Conservation (phyloP, 805 yeast species). For the Pichia exigua region DNA sequence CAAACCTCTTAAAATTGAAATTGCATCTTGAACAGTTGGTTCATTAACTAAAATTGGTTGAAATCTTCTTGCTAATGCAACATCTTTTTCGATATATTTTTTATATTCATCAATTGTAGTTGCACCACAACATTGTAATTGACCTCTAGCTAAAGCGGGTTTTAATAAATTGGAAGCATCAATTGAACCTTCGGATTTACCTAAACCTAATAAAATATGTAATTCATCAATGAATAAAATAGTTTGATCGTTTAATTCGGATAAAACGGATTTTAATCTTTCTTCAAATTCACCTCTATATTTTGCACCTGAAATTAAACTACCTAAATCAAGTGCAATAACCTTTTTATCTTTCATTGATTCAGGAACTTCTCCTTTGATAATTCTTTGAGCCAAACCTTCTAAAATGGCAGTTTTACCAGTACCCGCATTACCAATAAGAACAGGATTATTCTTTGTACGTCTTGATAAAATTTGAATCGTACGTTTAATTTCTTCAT, state of each 20-base stretch:
- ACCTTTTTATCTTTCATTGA: slow-evolving; percentile 81
- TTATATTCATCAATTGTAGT: slow-evolving; percentile 94
- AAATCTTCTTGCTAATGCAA: slow-evolving; percentile 97
- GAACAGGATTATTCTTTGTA: slow-evolving; percentile 91
- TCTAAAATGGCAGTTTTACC: slow-evolving; percentile 97
- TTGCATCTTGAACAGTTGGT: slow-evolving; percentile 85
- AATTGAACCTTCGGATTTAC: slow-evolving; percentile 90
- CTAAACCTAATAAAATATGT: slow-evolving; percentile 82
- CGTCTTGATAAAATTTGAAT: slow-evolving; percentile 87
- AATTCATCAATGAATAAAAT: slow-evolving; percentile 87
- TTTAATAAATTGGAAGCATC: slow-evolving; percentile 95
- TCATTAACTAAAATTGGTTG: slow-evolving; percentile 95
- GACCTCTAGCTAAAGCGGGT: slow-evolving; percentile 96
- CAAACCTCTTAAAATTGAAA: slow-evolving; percentile 92
- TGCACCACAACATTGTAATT: slow-evolving; percentile 96
- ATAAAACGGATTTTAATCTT: slow-evolving; percentile 69
- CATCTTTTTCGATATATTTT: slow-evolving; percentile 88
- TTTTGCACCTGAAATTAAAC: slow-evolving; percentile 89
- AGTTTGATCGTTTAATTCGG: slow-evolving; percentile 72
- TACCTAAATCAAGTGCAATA: slow-evolving; percentile 79
- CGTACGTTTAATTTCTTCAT: slow-evolving; percentile 89
- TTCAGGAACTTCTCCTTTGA: slow-evolving; percentile 90
- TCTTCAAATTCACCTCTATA: slow-evolving; percentile 95
- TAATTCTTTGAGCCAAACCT: slow-evolving; percentile 90
- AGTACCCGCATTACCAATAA: slow-evolving; percentile 95